Evolutionary conservation across 768 basidiomycete species (phyloP).

Genomic region (Rhizopogon vesiculosus): DNA sequence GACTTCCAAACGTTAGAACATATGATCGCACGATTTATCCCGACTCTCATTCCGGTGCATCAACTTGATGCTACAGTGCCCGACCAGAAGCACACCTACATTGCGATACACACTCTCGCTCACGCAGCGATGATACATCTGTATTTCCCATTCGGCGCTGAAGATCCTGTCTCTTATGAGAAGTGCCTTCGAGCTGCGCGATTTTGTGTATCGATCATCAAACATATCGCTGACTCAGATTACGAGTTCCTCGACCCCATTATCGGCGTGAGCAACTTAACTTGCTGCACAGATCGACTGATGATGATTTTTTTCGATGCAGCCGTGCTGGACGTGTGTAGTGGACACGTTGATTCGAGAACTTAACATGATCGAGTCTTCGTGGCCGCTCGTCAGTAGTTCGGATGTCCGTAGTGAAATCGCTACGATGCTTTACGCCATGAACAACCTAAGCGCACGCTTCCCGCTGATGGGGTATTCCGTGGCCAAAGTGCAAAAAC

Average conservation of each 20-base stretch:
- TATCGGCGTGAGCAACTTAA: conserved; percentile 51
- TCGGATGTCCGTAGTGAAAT: conserved; percentile 61
- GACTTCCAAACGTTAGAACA: conserved; percentile 61
- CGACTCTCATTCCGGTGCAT: conserved; percentile 60
- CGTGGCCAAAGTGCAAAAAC: conserved; percentile 26
- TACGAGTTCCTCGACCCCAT: conserved; percentile 75
- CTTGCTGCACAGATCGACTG: not conserved
- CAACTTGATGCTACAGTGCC: conserved; percentile 53
- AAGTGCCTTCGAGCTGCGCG: conserved; percentile 66
- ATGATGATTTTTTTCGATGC: conserved; percentile 4
- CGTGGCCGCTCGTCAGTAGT: conserved; percentile 58
- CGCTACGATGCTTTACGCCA: conserved; percentile 54
- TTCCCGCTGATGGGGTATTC: conserved; percentile 52
- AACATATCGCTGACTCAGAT: conserved; percentile 59
- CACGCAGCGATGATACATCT: conserved; percentile 65
- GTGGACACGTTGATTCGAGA: conserved; percentile 66
- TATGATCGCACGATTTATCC: conserved; percentile 56
- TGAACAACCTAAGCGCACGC: conserved; percentile 53
- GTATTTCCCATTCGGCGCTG: conserved; percentile 55
- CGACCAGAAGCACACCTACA: conserved; percentile 55
- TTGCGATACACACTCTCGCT: conserved; percentile 60
- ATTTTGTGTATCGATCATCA: conserved; percentile 53
- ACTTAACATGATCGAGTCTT: conserved; percentile 54
- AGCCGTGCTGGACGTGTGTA: conserved; percentile 72
- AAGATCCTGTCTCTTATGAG: conserved; percentile 56